Evolutionary conservation across 106 monocot species (phyloP).

Genomic region (Chionographis japonica): DNA sequence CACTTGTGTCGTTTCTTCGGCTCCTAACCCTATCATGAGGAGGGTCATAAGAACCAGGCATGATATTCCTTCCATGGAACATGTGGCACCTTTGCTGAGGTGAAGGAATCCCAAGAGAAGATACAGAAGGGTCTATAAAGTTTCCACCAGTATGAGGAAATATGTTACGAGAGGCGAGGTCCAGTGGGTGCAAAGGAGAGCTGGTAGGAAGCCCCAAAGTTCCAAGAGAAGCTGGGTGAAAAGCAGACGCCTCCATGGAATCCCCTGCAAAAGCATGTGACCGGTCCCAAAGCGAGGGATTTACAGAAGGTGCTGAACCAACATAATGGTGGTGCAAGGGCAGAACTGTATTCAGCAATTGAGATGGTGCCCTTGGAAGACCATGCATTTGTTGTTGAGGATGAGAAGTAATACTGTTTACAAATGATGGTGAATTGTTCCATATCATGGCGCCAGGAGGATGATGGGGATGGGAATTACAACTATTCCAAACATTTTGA

Average conservation of each 20-base stretch:
- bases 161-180: slow-evolving; percentile 20
- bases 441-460: slow-evolving; percentile 38
- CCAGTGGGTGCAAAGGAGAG: slow-evolving; percentile 15
- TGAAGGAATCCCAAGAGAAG: slow-evolving; percentile 22
- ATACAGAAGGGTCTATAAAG: slow-evolving; percentile 11
- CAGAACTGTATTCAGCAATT: slow-evolving; percentile 20
- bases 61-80: slow-evolving; percentile 30
- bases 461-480: slow-evolving; percentile 29
- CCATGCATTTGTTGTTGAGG: slow-evolving; percentile 33
- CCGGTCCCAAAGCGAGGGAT: slow-evolving; percentile 36
- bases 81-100: slow-evolving; percentile 32
- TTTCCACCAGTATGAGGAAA: slow-evolving; percentile 26
- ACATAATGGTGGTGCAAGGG: slow-evolving; percentile 35
- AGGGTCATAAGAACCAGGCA: slow-evolving; percentile 35
- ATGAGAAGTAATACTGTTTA: slow-evolving; percentile 31
- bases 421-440: slow-evolving; percentile 53
- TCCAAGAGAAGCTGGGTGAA: slow-evolving; percentile 32
- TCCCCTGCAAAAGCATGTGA: slow-evolving; percentile 17
- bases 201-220: slow-evolving; percentile 18
- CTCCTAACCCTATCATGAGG: slow-evolving; percentile 46
- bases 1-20: slow-evolving; percentile 46
- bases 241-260: slow-evolving; percentile 12
- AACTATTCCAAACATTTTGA: slow-evolving; percentile 61
- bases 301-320: slow-evolving; percentile 41
- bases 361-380: slow-evolving; percentile 29